A percentile compares a stretch with the other conserved stretches of the same genome.
Conservation (phyloP, 179 eudicot genomes). For the Gypsophila paniculata region DNA sequence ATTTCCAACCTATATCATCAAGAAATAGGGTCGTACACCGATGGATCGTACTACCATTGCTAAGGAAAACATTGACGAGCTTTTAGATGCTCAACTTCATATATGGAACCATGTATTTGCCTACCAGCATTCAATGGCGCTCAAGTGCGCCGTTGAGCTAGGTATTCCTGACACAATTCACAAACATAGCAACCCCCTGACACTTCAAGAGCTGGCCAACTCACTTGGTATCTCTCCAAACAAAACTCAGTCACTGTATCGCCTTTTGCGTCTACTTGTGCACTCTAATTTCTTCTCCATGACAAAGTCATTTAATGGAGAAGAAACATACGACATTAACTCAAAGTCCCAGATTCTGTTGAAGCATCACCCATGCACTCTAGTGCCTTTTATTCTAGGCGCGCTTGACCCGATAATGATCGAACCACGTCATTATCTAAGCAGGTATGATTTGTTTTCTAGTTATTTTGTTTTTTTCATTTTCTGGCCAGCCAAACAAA, state of each 20-base stretch:
- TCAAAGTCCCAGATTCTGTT: slow-evolving; percentile 23
- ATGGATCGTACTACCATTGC: neutral
- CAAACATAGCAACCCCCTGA: slow-evolving; percentile 23
- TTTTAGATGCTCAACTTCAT: slow-evolving; percentile 15
- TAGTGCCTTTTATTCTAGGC: slow-evolving; percentile 19
- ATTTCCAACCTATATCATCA: no score
- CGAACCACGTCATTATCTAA: neutral
- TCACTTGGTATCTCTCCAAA: slow-evolving; percentile 22
- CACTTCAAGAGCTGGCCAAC: slow-evolving; percentile 11
- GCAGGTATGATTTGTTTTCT: no score
- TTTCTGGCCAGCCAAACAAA: no score
- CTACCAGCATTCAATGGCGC: slow-evolving; percentile 11
- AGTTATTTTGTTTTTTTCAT: no score
- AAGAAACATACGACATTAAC: slow-evolving; percentile 25
- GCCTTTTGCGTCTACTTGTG: slow-evolving; percentile 33
- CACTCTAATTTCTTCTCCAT: slow-evolving; percentile 30
- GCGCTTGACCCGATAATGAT: slow-evolving; percentile 22
- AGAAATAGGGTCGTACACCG: no score
- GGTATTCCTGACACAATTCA: slow-evolving; percentile 29
- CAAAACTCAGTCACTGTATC: slow-evolving; percentile 19
- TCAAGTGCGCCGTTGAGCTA: slow-evolving; percentile 31
- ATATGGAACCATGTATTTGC: slow-evolving; percentile 13
- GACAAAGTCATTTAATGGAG: neutral
- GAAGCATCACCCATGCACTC: slow-evolving; percentile 26
- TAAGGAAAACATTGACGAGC: slow-evolving; percentile 8